A percentile compares a stretch with the other conserved stretches of the same genome.
Evolutionary conservation across 257 asterid species (phyloP).

Genomic region (Solanum microdontum): DNA sequence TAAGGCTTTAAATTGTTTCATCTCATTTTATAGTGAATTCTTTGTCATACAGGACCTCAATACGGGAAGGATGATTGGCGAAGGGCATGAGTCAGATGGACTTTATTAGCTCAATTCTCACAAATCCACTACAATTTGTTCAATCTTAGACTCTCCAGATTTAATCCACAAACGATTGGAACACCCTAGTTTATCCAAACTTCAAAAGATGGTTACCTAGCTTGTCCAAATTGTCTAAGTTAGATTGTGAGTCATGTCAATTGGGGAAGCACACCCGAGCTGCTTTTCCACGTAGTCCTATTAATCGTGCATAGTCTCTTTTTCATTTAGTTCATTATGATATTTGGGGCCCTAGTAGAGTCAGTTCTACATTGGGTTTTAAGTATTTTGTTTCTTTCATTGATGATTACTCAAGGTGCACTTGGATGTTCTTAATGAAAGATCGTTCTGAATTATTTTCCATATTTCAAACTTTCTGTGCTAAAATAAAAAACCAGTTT

Average conservation of each 20-base stretch:
- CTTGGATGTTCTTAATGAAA: background rate
- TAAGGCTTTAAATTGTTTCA: background rate
- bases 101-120: background rate
- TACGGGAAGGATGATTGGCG: background rate
- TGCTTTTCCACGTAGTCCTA: background rate
- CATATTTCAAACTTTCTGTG: background rate
- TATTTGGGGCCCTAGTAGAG: background rate
- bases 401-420: background rate
- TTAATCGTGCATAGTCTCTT: background rate
- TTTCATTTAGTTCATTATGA: background rate
- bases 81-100: background rate
- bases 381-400: background rate
- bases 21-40: background rate
- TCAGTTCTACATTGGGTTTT: background rate
- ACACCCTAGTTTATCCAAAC: background rate
- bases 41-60: background rate
- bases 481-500: no score
- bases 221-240: background rate
- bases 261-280: background rate
- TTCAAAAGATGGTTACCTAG: background rate
- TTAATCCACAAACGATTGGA: background rate
- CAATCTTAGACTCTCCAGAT: background rate
- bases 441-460: background rate
- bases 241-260: background rate
- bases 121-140: background rate